phyloP scores from a whole-genome alignment of 495 filamentous ascomycete species.

The Hypoxylon trugodes region DNA sequence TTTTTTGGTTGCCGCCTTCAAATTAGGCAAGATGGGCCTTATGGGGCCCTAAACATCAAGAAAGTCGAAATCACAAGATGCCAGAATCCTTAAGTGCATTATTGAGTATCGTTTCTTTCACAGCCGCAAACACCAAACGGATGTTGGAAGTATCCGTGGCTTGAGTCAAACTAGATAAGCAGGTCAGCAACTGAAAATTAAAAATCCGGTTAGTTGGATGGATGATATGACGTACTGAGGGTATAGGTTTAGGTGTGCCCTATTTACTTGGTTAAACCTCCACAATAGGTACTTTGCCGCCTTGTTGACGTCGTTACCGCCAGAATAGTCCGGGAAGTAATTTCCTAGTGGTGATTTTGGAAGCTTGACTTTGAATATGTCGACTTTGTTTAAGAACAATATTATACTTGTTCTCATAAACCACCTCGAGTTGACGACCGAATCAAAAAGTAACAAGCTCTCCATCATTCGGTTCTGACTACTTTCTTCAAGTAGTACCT shows the following conservation, averaged over 20 bases:
- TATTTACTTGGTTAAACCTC: slow-evolving; percentile 98
- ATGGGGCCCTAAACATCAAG: neutral
- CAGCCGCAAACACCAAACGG: slow-evolving; percentile 94
- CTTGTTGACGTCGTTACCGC: slow-evolving; percentile 95
- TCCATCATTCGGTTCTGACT: slow-evolving; percentile 99
- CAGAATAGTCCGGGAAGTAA: slow-evolving; percentile 98
- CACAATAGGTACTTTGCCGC: slow-evolving; percentile 97
- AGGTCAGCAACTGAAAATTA: slow-evolving; percentile 44
- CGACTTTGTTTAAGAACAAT: slow-evolving; percentile 97
- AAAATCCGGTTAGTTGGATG: neutral
- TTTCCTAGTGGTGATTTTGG: slow-evolving; percentile 86
- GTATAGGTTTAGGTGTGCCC: slow-evolving; percentile 94
- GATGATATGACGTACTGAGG: slow-evolving; percentile 78
- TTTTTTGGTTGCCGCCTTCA: slow-evolving; percentile 33
- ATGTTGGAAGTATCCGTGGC: slow-evolving; percentile 99
- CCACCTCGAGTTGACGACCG: slow-evolving; percentile 98
- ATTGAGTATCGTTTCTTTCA: slow-evolving; percentile 98
- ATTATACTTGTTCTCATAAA: slow-evolving; percentile 99
- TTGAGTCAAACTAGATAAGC: slow-evolving; percentile 80
- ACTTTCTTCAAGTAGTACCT: slow-evolving; percentile 94
- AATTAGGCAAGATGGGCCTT: slow-evolving; percentile 5
- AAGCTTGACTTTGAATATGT: slow-evolving; percentile 95
- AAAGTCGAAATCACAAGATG: slow-evolving; percentile 73
- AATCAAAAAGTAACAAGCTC: slow-evolving; percentile 95
- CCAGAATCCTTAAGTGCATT: slow-evolving; percentile 98